A percentile compares a stretch with the other conserved stretches of the same genome.
phyloP scores from a whole-genome alignment of 208 protist species.

The Trypanosoma boissoni region DNA sequence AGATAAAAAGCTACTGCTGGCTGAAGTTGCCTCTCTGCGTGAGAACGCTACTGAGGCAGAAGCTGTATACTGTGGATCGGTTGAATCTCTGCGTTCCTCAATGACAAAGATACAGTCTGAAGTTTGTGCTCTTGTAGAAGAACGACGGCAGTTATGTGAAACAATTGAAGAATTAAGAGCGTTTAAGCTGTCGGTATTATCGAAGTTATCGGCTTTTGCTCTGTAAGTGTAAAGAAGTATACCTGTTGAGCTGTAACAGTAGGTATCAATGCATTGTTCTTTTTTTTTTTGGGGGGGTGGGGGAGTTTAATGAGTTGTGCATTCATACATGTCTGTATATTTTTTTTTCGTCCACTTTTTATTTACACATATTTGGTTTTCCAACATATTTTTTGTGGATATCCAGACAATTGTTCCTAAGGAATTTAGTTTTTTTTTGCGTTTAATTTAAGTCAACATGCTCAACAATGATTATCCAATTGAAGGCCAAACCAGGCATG shows the following conservation, averaged over 20 bases:
- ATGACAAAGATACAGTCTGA: conserved; percentile 9
- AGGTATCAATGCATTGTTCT: no score
- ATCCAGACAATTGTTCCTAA: no score
- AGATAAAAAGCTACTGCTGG: conserved; percentile 5
- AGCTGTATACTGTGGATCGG: not conserved
- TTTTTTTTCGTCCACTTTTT: no score
- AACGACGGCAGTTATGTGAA: not conserved
- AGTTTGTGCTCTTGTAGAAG: not conserved
- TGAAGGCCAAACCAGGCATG: not conserved
- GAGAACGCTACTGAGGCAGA: not conserved
- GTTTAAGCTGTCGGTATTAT: not conserved
- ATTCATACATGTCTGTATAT: no score
- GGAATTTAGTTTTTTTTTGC: no score
- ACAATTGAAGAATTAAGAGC: not conserved
- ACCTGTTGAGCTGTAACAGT: no score
- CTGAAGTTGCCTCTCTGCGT: not conserved
- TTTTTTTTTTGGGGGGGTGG: no score
- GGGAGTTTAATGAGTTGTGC: no score
- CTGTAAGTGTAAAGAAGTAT: no score
- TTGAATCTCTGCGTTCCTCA: conserved; percentile 6
- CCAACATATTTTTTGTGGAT: no score
- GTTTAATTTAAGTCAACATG: not conserved
- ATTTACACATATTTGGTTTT: no score
- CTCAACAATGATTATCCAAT: not conserved
- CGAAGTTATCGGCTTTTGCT: no score